Conservation (phyloP, 2,329 filamentous ascomycete species). For the Ophiostoma himal-ulmi region DNA sequence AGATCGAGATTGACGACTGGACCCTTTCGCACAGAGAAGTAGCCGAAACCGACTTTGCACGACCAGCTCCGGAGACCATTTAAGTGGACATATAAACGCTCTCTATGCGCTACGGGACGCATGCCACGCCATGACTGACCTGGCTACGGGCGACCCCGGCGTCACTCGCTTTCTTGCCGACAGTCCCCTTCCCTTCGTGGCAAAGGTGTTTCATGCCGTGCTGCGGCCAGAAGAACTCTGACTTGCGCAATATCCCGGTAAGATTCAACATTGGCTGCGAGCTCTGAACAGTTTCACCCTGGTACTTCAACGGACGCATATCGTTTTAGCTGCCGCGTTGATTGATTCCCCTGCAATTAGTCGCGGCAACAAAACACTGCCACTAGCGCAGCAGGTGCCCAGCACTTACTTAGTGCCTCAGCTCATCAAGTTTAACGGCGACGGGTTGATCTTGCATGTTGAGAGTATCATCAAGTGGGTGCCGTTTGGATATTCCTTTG, state of each 20-base stretch:
- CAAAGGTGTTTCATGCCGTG: constrained; percentile 15
- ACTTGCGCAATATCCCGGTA: neutral
- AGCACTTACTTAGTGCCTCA: neutral
- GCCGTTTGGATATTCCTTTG: neutral
- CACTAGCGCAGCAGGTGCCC: neutral
- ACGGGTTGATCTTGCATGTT: neutral
- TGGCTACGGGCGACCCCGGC: constrained; percentile 4
- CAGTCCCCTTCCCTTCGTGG: neutral
- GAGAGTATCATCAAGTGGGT: neutral
- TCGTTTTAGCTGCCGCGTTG: neutral
- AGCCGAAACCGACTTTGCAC: constrained; percentile 12
- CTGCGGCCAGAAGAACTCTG: constrained; percentile 11
- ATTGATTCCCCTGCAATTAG: neutral
- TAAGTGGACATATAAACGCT: constrained; percentile 8
- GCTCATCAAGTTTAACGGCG: neutral
- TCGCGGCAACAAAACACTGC: neutral
- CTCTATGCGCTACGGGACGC: constrained; percentile 15
- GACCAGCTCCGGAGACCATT: neutral
- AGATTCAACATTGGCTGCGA: neutral
- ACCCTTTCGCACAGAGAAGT: constrained; percentile 14
- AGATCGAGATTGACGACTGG: constrained; percentile 15
- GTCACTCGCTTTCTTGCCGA: constrained; percentile 6
- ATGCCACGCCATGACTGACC: neutral
- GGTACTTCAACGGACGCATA: constrained; percentile 8
- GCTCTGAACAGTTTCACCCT: neutral